Percentiles rank a stretch among this genome's conserved stretches.
phyloP scores from a whole-genome alignment of 495 filamentous ascomycete species.

The Cercophora scortea region DNA sequence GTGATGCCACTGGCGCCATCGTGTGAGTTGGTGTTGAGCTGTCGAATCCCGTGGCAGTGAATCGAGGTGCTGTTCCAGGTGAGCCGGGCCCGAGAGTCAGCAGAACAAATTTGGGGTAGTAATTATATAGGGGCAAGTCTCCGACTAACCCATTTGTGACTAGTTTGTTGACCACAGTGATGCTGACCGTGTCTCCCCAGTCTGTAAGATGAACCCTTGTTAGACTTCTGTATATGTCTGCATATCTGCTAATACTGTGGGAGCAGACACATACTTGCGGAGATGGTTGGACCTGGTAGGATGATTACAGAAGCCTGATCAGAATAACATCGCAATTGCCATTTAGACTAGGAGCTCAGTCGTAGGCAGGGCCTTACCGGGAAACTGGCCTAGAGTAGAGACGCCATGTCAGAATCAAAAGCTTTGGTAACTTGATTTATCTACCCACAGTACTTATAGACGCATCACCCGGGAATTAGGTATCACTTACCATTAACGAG shows the following conservation, averaged over 20 bases:
- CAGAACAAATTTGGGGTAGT: too few relatives aligned
- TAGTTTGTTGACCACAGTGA: constrained; percentile 48
- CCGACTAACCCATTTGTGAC: constrained; percentile 24
- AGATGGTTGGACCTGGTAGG: constrained; percentile 46
- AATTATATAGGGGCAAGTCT: too few relatives aligned
- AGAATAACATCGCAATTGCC: too few relatives aligned
- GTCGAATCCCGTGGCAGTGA: constrained; percentile 49
- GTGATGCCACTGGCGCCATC: constrained; percentile 41
- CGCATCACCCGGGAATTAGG: constrained; percentile 1
- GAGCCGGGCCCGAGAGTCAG: too few relatives aligned
- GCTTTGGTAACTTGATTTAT: neutral
- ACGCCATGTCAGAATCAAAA: neutral
- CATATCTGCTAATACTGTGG: neutral
- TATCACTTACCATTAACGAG: constrained; percentile 34
- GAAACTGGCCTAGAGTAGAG: constrained; percentile 14
- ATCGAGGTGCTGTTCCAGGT: constrained; percentile 26
- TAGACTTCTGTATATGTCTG: constrained; percentile 5
- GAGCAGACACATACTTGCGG: constrained; percentile 15
- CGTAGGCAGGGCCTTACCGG: constrained; percentile 5
- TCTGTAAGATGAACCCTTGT: constrained; percentile 16
- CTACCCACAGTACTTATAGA: too few relatives aligned
- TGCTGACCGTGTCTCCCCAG: constrained; percentile 51
- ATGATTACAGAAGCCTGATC: too few relatives aligned
- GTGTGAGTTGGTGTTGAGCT: constrained; percentile 26
- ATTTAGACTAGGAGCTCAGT: neutral